Percentiles rank a stretch among this genome's conserved stretches.
These are phyloP conservation scores for Phyllosticta capitalensis DNA, from an alignment of 2,329 filamentous ascomycete species.

Conservation along the genomic window DNA sequence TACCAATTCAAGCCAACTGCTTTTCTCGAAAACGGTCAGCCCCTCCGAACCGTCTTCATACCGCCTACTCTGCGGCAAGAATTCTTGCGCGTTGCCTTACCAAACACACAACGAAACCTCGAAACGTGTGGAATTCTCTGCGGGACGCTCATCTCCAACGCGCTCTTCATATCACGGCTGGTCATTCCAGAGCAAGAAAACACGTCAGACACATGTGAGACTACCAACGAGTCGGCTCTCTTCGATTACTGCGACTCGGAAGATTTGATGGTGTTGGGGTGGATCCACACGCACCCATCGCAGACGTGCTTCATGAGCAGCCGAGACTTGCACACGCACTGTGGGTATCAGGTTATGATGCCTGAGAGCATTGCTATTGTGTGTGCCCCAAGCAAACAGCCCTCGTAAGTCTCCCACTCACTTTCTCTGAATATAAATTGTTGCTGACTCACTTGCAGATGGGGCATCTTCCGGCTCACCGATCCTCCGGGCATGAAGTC, in stretches of 20 bases:
- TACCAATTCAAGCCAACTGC: conserved; percentile 77
- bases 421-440: not conserved
- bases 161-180: conserved; percentile 79
- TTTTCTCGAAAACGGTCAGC: conserved; percentile 80
- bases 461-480: conserved; percentile 86
- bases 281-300: conserved; percentile 96
- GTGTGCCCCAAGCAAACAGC: conserved; percentile 73
- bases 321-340: conserved; percentile 85
- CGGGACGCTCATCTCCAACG: conserved; percentile 83
- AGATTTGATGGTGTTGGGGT: conserved; percentile 78
- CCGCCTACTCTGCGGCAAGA: conserved; percentile 61
- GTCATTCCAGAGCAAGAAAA: conserved; percentile 85
- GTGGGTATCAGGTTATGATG: conserved; percentile 92
- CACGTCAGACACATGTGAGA: conserved; percentile 91
- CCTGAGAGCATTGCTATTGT: conserved; percentile 95
- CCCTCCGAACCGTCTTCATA: conserved; percentile 80
- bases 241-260: conserved; percentile 84
- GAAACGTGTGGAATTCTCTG: conserved; percentile 95
- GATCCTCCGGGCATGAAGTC: conserved; percentile 82
- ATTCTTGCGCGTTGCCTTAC: conserved; percentile 64
- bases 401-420: conserved; percentile 49
- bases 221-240: conserved; percentile 71
- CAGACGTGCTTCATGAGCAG: conserved; percentile 98
- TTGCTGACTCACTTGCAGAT: conserved; percentile 41
- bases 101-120: conserved; percentile 71